A percentile compares a stretch with the other conserved stretches of the same genome.
phyloP scores from a whole-genome alignment of 192 early-diverging fungal genomes.

The Backusella psychrophila region DNA sequence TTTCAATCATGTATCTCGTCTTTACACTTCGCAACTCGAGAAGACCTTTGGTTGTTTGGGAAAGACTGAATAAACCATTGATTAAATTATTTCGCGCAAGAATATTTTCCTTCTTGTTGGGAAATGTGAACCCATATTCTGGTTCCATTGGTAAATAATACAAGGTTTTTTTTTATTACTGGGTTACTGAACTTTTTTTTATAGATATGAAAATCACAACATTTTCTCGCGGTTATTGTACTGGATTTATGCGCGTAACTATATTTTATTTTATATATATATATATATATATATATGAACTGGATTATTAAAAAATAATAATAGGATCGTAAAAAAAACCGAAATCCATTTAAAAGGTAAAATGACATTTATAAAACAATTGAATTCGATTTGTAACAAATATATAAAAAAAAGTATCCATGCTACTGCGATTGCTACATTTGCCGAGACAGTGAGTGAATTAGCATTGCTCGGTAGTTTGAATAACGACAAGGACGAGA shows the following conservation, averaged over 20 bases:
- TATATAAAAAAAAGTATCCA: constrained; percentile 33
- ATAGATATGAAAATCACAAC: constrained; percentile 38
- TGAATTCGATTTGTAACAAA: too few species aligned
- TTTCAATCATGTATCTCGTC: constrained; percentile 23
- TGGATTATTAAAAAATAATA: not conserved
- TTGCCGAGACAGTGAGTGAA: constrained; percentile 54
- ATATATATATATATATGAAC: too few species aligned
- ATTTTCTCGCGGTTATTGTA: constrained; percentile 48
- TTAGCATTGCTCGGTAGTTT: constrained; percentile 45
- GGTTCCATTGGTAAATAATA: constrained; percentile 39
- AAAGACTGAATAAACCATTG: constrained; percentile 41
- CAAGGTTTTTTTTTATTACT: not conserved
- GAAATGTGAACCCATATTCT: constrained; percentile 47
- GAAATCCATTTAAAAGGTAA: constrained; percentile 48
- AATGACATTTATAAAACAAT: not conserved
- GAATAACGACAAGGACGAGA: constrained; percentile 37
- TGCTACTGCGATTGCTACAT: constrained; percentile 48
- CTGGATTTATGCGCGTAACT: constrained; percentile 54
- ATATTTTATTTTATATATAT: not conserved
- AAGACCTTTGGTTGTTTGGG: constrained; percentile 48
- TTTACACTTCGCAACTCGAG: constrained; percentile 24
- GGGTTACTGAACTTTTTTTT: too few species aligned
- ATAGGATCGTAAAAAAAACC: constrained; percentile 46
- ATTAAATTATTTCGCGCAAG: constrained; percentile 44
- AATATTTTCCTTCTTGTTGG: constrained; percentile 46